phyloP scores from a whole-genome alignment of 73 alveolate species.

The Stentor coeruleus region DNA sequence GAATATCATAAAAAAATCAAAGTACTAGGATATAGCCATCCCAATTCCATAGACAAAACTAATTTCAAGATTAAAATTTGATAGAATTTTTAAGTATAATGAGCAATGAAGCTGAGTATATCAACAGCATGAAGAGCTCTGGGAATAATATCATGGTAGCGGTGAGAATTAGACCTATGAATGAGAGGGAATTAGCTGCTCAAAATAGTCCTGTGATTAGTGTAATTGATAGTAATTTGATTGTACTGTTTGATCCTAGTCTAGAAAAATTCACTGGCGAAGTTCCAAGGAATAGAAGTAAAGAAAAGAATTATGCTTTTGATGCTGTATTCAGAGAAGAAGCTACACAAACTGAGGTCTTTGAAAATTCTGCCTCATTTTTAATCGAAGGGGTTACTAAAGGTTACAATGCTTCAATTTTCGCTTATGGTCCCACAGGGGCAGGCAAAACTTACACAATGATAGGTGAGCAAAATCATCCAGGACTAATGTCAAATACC shows the following conservation, averaged over 20 bases:
- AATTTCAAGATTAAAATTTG: too few species aligned
- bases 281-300: slow-evolving; percentile 60
- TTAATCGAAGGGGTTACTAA: slow-evolving; percentile 90
- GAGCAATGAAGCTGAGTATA: too few species aligned
- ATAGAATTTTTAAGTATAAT: too few species aligned
- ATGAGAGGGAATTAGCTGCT: slow-evolving; percentile 60
- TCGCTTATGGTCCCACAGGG: slow-evolving; percentile 99
- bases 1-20: too few species aligned
- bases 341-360: slow-evolving; percentile 77
- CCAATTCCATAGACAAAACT: too few species aligned
- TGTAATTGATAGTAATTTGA: slow-evolving; percentile 54
- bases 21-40: too few species aligned
- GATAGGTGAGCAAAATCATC: slow-evolving; percentile 88
- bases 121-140: too few species aligned
- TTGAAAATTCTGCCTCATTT: slow-evolving; percentile 82
- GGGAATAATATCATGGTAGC: slow-evolving; percentile 74
- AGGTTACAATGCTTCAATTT: slow-evolving; percentile 97
- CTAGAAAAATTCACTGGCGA: background rate
- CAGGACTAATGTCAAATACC: slow-evolving; percentile 93
- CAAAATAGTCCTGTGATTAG: slow-evolving; percentile 44
- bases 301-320: slow-evolving; percentile 94
- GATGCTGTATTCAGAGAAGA: slow-evolving; percentile 93
- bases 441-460: slow-evolving; percentile 99
- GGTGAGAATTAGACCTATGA: slow-evolving; percentile 69
- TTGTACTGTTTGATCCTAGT: slow-evolving; percentile 59